Evolutionary conservation across 2,329 filamentous ascomycete genomes (phyloP), one percentile per base, ranked within the genome.

Genomic region (Neofusicoccum kwambonambiense): DNA sequence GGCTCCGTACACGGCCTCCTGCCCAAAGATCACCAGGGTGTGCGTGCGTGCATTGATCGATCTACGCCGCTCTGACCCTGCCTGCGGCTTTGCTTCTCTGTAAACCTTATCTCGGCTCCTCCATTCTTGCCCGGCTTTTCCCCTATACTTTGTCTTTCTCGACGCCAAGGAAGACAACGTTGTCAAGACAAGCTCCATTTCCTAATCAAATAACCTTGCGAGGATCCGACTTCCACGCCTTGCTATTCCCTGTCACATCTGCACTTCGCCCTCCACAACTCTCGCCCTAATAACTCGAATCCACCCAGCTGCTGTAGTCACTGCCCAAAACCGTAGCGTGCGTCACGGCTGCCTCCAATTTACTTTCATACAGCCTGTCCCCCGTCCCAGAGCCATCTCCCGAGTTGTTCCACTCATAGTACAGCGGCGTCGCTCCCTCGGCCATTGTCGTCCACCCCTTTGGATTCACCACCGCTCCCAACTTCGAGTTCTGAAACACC

Each of bases 361-460:
- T 79, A 42, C 73, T 78, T 1, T 79, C 72, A 68, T 85, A 86
- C 41, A 15, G 11, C 65, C 75, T 78, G 9, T 84, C 86, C 57
- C 87, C 78, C 0, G 78, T 80, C 17, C 75, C 73, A 2, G 86
- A 79, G 2, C 88, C 87, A 37, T 77, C 72, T 1, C 88, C 88
- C 1, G 80, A 81, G 74, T 90, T 90, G 19, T 69, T 75, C 70
- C 84, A 89, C 78, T 90, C 88, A 9, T 76, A 84, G 67, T 85
- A 89, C 31, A 78, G n/a, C 27, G 62, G 62, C 41, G 39, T 56
- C 19, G 62, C 62, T 4, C 34, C 34, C 8, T 49, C 50, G 74
- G 1, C 89, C 83, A 49, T 84, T 76, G 39, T 77, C 79, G 1
- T 73, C 87, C 88, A 90, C 0, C 87, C 88, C 0, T 82, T 82